Percentiles rank a stretch among this genome's conserved stretches.
Evolutionary conservation across 1,284 basidiomycete species (phyloP).

Genomic region (Puccinia coronata): DNA sequence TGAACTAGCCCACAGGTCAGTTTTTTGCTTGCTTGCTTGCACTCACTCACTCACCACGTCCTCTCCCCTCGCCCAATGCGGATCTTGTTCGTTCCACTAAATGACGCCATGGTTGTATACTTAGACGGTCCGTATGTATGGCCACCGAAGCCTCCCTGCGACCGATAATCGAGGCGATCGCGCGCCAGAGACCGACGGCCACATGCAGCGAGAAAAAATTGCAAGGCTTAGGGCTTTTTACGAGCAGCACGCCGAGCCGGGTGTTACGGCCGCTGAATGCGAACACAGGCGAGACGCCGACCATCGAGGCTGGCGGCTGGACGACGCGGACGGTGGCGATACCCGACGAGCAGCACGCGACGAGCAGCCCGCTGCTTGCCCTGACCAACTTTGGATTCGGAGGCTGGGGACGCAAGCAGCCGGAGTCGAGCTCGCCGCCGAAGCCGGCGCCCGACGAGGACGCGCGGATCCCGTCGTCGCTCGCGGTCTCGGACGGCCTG

Average conservation of each 20-base stretch:
- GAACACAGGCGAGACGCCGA: neutral
- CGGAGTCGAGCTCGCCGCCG: neutral
- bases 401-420: slow-evolving; percentile 1
- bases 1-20: neutral
- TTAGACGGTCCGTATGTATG: neutral
- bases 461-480: neutral
- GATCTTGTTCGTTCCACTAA: too few relatives aligned
- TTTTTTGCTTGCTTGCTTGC: too few relatives aligned
- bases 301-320: neutral
- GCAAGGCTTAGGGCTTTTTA: neutral
- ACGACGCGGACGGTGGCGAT: too few relatives aligned
- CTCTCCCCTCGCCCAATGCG: too few relatives aligned
- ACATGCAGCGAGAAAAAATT: neutral
- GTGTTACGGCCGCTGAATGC: neutral
- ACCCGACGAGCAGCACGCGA: neutral
- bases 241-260: neutral
- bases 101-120: too few relatives aligned
- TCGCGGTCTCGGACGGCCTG: too few relatives aligned
- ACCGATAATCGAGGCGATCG: neutral
- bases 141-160: neutral
- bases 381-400: neutral
- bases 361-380: neutral
- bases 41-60: too few relatives aligned
- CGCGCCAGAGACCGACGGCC: neutral
- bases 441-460: neutral